Conservation (phyloP, 306 rosid species). For the Trifolium subterraneum region DNA sequence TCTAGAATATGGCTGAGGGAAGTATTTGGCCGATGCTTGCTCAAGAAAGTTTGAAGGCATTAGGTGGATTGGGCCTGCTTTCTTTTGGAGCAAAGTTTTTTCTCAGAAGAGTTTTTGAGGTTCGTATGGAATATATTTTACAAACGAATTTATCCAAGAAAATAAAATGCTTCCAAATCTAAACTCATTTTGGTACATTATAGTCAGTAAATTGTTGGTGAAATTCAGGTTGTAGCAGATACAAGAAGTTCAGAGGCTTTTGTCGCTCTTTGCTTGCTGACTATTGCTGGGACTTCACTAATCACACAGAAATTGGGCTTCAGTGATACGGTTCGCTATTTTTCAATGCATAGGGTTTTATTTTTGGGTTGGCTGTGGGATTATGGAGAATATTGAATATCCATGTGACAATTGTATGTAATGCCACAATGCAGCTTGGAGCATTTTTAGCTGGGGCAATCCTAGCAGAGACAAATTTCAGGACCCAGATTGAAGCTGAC, state of each 20-base stretch:
- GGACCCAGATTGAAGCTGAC: slow-evolving; percentile 99
- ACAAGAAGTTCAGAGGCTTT: slow-evolving; percentile 99
- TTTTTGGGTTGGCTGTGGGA: slow-evolving; percentile 32
- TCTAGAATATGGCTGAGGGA: slow-evolving; percentile 71
- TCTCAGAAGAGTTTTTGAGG: slow-evolving; percentile 98
- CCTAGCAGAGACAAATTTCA: slow-evolving; percentile 96
- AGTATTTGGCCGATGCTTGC: slow-evolving; percentile 97
- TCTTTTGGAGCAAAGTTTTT: slow-evolving; percentile 91
- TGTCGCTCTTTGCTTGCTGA: slow-evolving; percentile 96
- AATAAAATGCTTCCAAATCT: slow-evolving; percentile 19
- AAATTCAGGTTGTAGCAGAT: slow-evolving; percentile 94
- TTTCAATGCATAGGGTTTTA: slow-evolving; percentile 24
- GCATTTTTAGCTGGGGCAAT: slow-evolving; percentile 99
- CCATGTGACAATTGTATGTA: slow-evolving; percentile 34
- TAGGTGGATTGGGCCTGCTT: slow-evolving; percentile 92
- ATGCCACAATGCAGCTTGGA: slow-evolving; percentile 79
- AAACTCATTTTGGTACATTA: slow-evolving; percentile 28
- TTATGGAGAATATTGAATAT: slow-evolving; percentile 26
- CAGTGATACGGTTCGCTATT: slow-evolving; percentile 84
- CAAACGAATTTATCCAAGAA: slow-evolving; percentile 27
- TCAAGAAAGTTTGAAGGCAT: slow-evolving; percentile 94
- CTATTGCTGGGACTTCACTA: slow-evolving; percentile 95
- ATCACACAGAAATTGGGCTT: slow-evolving; percentile 94
- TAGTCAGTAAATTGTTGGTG: slow-evolving; percentile 48
- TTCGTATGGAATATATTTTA: slow-evolving; percentile 41